A percentile compares a stretch with the other conserved stretches of the same genome.
Conservation (phyloP, 169 alveolate species). For the Eimeria necatrix region DNA sequence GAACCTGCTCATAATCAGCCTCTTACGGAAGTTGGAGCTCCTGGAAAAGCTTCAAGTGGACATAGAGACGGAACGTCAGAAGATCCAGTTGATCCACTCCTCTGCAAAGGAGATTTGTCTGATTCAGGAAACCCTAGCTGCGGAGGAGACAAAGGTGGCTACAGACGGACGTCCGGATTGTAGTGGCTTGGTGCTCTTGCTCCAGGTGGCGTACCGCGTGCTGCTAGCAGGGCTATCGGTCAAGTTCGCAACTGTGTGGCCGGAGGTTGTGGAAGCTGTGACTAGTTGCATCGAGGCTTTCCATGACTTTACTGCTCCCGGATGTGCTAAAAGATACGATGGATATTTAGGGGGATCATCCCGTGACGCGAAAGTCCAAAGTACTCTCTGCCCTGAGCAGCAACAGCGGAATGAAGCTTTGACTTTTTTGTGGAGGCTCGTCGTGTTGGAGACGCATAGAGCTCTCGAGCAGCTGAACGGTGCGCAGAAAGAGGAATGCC, state of each 20-base stretch:
- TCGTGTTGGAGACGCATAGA: slow-evolving; percentile 63
- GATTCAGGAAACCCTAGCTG: slow-evolving; percentile 3
- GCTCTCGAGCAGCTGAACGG: slow-evolving; percentile 1
- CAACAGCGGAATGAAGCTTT: slow-evolving; percentile 42
- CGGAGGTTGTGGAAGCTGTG: slow-evolving; percentile 50
- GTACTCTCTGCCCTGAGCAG: neutral
- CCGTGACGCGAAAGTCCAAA: neutral
- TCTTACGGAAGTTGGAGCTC: slow-evolving; percentile 26
- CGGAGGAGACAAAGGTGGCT: neutral
- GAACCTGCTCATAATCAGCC: neutral
- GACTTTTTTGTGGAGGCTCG: slow-evolving; percentile 53
- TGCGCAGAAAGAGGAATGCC: neutral
- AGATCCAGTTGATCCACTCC: slow-evolving; percentile 25
- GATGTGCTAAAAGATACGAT: too few species aligned
- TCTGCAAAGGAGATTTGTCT: slow-evolving; percentile 43
- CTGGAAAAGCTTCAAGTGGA: slow-evolving; percentile 51
- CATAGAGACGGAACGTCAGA: slow-evolving; percentile 29
- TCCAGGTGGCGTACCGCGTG: slow-evolving; percentile 65
- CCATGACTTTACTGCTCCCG: slow-evolving; percentile 16
- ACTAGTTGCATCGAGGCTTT: slow-evolving; percentile 2
- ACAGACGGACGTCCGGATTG: neutral
- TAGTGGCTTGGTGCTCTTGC: slow-evolving; percentile 41
- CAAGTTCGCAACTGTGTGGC: slow-evolving; percentile 64
- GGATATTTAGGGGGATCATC: neutral
- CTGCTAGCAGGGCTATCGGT: slow-evolving; percentile 71